Percentiles rank a stretch among this genome's conserved stretches.
phyloP scores from a whole-genome alignment of 768 basidiomycete species.

The Scleroderma bovista region DNA sequence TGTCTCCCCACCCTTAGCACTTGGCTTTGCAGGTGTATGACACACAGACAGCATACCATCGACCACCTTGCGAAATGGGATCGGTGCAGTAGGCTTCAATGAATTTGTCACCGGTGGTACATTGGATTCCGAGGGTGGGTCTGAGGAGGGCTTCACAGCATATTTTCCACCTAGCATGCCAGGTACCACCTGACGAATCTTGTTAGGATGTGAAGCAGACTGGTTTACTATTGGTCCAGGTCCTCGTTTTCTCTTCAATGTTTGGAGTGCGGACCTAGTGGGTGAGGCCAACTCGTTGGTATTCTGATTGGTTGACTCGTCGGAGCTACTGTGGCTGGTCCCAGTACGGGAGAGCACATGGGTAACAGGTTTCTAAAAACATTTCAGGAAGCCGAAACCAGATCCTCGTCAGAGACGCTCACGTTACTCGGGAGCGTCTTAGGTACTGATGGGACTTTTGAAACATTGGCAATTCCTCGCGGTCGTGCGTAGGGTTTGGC shows the following conservation, averaged over 20 bases:
- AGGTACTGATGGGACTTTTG: conserved; percentile 4
- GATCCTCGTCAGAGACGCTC: conserved; percentile 3
- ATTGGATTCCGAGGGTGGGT: conserved; percentile 9
- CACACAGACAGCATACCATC: conserved; percentile 31
- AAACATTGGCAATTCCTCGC: conserved; percentile 3
- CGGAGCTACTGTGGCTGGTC: conserved; percentile 5
- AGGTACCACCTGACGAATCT: conserved; percentile 33
- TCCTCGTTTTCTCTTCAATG: conserved; percentile 30
- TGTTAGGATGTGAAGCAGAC: conserved; percentile 22
- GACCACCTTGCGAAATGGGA: conserved; percentile 37
- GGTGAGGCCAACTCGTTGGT: conserved; percentile 4
- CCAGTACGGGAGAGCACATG: conserved; percentile 8
- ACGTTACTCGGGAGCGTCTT: conserved; percentile 10
- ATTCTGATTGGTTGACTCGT: conserved; percentile 6
- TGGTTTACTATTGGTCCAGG: conserved; percentile 10
- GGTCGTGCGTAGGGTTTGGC: conserved; percentile 54
- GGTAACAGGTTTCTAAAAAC: conserved; percentile 6
- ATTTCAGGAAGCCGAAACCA: background rate
- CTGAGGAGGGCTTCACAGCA: conserved; percentile 16
- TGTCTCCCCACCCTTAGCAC: conserved; percentile 3
- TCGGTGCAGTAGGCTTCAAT: conserved; percentile 19
- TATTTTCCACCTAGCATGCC: conserved; percentile 28
- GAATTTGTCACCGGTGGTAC: conserved; percentile 12
- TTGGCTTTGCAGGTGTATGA: conserved; percentile 18
- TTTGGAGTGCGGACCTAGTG: conserved; percentile 2